Evolutionary conservation across 1,284 basidiomycete genomes (phyloP).

Genomic region (Golubevia pallescens): DNA sequence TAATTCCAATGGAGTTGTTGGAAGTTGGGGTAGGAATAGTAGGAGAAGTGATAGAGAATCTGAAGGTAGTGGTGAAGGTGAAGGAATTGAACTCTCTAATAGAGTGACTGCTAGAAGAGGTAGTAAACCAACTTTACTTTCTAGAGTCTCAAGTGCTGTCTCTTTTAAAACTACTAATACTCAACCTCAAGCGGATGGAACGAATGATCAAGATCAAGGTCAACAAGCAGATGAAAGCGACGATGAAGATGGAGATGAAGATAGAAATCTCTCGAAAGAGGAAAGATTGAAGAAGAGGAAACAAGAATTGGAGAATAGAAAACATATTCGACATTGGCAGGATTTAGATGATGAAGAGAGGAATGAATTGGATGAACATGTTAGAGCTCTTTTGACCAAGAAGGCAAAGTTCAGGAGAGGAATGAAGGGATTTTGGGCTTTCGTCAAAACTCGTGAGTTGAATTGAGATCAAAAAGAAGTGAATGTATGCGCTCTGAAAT

Average conservation of each 20-base stretch:
- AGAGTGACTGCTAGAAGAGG: not conserved
- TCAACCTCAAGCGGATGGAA: not conserved
- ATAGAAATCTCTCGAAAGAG: conserved; percentile 10
- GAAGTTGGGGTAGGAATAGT: not conserved
- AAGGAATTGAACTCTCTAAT: not conserved
- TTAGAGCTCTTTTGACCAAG: conserved; percentile 44
- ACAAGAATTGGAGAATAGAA: conserved; percentile 29
- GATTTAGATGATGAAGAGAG: conserved; percentile 57
- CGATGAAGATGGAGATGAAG: not conserved
- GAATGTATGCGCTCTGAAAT: too few relatives aligned
- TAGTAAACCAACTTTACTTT: not conserved
- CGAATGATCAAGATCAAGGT: not conserved
- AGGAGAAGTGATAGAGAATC: not conserved
- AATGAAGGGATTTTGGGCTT: conserved; percentile 41
- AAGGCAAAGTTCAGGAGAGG: conserved; percentile 47
- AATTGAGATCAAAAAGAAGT: too few relatives aligned
- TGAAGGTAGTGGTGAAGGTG: not conserved
- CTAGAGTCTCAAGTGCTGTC: not conserved
- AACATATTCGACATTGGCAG: conserved; percentile 46
- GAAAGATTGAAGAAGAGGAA: conserved; percentile 17
- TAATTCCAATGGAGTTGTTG: not conserved
- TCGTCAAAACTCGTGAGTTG: conserved; percentile 36
- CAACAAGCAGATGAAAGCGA: not conserved
- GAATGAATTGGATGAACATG: conserved; percentile 52
- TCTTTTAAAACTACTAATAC: not conserved